Percentiles rank a stretch among this genome's conserved stretches.
phyloP scores from a whole-genome alignment of 306 rosid genomes.

The Aeschynomene evenia region DNA sequence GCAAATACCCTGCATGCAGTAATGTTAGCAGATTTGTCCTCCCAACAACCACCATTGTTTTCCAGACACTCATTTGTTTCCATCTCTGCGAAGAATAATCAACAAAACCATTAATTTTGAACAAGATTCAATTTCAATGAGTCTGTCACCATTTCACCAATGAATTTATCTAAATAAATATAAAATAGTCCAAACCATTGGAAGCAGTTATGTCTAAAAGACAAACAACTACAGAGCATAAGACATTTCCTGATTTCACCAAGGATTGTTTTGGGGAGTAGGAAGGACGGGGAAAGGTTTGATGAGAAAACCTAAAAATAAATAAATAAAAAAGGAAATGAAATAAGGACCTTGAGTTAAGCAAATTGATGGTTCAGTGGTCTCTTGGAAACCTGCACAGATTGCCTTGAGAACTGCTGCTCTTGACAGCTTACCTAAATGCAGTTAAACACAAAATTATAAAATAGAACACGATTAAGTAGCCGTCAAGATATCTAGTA shows the following conservation, averaged over 20 bases:
- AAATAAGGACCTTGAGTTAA: slow-evolving; percentile 66
- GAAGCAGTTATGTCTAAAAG: neutral
- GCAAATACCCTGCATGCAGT: slow-evolving; percentile 89
- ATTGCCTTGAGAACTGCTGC: slow-evolving; percentile 90
- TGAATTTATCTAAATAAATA: slow-evolving; percentile 5
- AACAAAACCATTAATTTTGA: slow-evolving; percentile 30
- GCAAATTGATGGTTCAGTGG: slow-evolving; percentile 90
- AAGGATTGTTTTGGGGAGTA: neutral
- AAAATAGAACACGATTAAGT: neutral
- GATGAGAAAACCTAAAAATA: neutral
- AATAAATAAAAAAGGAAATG: neutral
- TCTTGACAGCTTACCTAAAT: slow-evolving; percentile 78
- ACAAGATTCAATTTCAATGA: slow-evolving; percentile 7
- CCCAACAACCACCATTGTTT: slow-evolving; percentile 97
- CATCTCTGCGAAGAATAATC: slow-evolving; percentile 50
- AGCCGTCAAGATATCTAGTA: neutral
- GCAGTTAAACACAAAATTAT: slow-evolving; percentile 1
- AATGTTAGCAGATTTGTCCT: slow-evolving; percentile 61
- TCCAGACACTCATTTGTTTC: slow-evolving; percentile 92
- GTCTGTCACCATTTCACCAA: slow-evolving; percentile 8
- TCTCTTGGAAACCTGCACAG: slow-evolving; percentile 85
- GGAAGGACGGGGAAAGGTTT: neutral
- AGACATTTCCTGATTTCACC: neutral
- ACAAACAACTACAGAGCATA: neutral
- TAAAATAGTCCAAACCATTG: neutral